Base-by-base conservation (phyloP, 78 protist species). In the Ministeria vibrans region DNA sequence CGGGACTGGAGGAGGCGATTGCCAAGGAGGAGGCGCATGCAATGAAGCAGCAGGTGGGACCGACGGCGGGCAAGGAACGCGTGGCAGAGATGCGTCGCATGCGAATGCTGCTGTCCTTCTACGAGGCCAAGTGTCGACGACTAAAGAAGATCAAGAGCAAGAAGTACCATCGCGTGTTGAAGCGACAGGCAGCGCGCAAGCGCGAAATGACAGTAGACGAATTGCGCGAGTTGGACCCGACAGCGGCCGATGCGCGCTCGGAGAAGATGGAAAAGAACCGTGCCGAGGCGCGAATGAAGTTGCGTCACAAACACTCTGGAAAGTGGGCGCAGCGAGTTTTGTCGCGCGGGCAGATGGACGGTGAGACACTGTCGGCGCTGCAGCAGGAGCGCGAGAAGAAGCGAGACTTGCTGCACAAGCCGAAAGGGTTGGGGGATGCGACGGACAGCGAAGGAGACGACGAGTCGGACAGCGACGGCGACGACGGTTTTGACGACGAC, bases 271-370 rank as follows among this genome's bases (percentile, higher is more conserved):
- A 86, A 44, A 83, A 75, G 44, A 36, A 42, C 11, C 71, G 90
- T 39, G 80, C 79, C 18, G 75, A 75, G 39, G 90, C 80, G 51
- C 75, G 90, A 44, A 72, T 86, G 90, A 86, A 81, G 3, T 78
- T 75, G 22, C 81, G 83, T 39, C 90, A 86, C 73, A 86, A 80
- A 36, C 80, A 86, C 44, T 27, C 73, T 39, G n/a, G 63, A 15
- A 86, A 86, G 69, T 86, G 82, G 77, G 83, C 83, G 77, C 62
- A 77, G 64, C 72, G 75, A 34, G 66, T 68, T 38, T n/a, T 86
- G 45, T 63, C 73, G 43, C 84, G 90, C 41, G 90, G 90, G 32
- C 28, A 23, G 4, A 6, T 80, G 75, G 75, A 68, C 70, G 75
- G 36, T 2, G 85, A 80, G 39, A 30, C 30, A 4, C 46, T 82